Evolutionary conservation across 805 yeast genomes (phyloP).

Genomic region (Cyberlindnera mississippiensis): DNA sequence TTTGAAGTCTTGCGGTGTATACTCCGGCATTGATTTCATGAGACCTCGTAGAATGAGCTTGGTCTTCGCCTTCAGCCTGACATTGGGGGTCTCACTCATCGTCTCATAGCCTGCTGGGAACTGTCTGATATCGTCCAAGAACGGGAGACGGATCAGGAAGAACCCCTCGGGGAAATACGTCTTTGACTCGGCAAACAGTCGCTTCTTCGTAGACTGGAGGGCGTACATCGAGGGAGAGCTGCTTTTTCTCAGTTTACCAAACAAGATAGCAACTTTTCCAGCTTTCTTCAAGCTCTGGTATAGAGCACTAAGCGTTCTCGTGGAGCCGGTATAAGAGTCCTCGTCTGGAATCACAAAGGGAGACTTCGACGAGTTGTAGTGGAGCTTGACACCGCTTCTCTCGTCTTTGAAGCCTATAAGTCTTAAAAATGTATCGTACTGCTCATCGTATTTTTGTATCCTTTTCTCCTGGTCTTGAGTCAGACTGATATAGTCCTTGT

Average conservation of each 20-base stretch:
- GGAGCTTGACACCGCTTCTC: constrained; percentile 40
- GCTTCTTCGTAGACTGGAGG: constrained; percentile 47
- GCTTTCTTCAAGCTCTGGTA: constrained; percentile 53
- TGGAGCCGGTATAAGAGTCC: constrained; percentile 56
- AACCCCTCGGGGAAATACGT: constrained; percentile 51
- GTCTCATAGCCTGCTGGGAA: constrained; percentile 42
- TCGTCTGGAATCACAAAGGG: constrained; percentile 66
- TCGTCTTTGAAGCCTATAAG: constrained; percentile 63
- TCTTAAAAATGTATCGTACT: constrained; percentile 47
- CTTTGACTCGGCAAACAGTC: constrained; percentile 1
- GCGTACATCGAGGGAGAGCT: constrained; percentile 56
- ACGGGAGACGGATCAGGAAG: constrained; percentile 65
- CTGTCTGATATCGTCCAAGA: constrained; percentile 67
- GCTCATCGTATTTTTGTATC: constrained; percentile 32
- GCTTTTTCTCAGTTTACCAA: constrained; percentile 58
- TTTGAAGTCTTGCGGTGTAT: constrained; percentile 51
- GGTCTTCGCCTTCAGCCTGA: constrained; percentile 15
- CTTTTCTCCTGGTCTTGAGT: constrained; percentile 34
- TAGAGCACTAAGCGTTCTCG: constrained; percentile 61
- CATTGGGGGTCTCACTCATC: constrained; percentile 11
- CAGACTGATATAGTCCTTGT: constrained; percentile 37
- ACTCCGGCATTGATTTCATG: constrained; percentile 42
- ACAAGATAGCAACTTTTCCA: constrained; percentile 59
- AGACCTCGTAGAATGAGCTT: constrained; percentile 25
- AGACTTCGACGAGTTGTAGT: constrained; percentile 51